Percentiles rank a stretch among this genome's conserved stretches.
Conservation (phyloP, 306 rosid genomes). For the Hippophae gyantsensis region DNA sequence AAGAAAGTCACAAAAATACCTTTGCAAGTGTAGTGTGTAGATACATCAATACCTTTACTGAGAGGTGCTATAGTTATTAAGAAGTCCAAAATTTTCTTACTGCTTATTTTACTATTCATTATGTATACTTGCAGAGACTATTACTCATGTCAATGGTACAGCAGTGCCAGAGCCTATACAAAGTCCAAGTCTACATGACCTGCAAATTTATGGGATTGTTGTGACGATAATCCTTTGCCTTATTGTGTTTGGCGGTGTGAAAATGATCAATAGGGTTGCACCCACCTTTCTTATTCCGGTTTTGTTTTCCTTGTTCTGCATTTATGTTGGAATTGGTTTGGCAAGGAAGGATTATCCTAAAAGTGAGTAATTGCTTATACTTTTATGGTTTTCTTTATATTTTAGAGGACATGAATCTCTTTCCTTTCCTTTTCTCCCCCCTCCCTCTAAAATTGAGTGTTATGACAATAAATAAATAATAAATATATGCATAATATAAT, state of each 20-base stretch:
- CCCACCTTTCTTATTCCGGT: slow-evolving; percentile 96
- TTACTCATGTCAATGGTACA: slow-evolving; percentile 68
- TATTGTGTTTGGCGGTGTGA: slow-evolving; percentile 97
- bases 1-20: no score
- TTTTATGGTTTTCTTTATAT: slow-evolving; percentile 3
- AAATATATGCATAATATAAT: not conserved
- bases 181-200: slow-evolving; percentile 74
- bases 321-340: slow-evolving; percentile 63
- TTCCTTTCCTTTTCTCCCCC: no score
- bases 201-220: slow-evolving; percentile 92
- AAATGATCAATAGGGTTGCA: slow-evolving; percentile 95
- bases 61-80: no score
- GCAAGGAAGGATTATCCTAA: slow-evolving; percentile 65
- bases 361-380: slow-evolving; percentile 35
- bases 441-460: no score
- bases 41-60: no score
- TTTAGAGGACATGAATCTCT: no score
- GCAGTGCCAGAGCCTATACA: slow-evolving; percentile 47
- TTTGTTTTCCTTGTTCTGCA: slow-evolving; percentile 70
- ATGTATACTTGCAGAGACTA: slow-evolving; percentile 53
- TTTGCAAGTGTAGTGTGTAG: no score
- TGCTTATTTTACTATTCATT: slow-evolving; percentile 3
- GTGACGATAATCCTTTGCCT: slow-evolving; percentile 91
- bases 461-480: not conserved
- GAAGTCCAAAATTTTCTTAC: slow-evolving; percentile 1